phyloP scores from a whole-genome alignment of 176 grass and related monocot species.

The Hyparrhenia diplandra region DNA sequence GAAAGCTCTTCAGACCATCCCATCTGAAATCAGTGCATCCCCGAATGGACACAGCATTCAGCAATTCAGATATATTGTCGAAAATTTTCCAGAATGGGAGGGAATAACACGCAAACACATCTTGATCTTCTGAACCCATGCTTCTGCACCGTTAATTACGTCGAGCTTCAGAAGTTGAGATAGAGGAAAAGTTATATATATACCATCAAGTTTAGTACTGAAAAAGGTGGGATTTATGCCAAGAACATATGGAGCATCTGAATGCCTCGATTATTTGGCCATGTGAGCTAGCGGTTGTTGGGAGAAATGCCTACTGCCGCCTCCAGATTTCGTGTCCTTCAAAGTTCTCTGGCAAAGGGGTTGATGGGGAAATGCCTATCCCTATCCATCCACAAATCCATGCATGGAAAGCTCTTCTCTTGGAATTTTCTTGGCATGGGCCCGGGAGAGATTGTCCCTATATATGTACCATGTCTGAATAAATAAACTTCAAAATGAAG shows the following conservation, averaged over 20 bases:
- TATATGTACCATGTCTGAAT: not conserved
- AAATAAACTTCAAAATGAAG: not conserved
- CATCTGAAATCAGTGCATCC: constrained; percentile 23
- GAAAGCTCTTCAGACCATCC: constrained; percentile 58
- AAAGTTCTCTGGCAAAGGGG: not conserved
- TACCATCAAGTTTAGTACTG: not conserved
- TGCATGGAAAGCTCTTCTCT: not conserved
- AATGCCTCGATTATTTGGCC: not conserved
- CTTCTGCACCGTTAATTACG: constrained; percentile 59
- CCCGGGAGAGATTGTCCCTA: not conserved
- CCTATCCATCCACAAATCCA: not conserved
- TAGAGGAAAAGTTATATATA: not conserved
- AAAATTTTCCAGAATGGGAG: not conserved
- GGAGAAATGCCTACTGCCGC: not conserved
- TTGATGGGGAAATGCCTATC: not conserved
- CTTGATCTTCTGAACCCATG: constrained; percentile 90
- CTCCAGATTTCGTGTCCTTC: not conserved
- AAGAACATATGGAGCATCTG: not conserved
- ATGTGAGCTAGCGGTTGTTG: constrained; percentile 15
- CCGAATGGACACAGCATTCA: not conserved
- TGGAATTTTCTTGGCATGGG: constrained; percentile 13
- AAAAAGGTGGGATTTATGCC: too few relatives aligned
- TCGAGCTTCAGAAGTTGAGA: constrained; percentile 48
- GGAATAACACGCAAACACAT: not conserved
- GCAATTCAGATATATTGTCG: not conserved